Evolutionary conservation across 1,284 basidiomycete genomes (phyloP), one percentile per base, ranked within the genome.

Genomic region (Phellinidium pouzarii): DNA sequence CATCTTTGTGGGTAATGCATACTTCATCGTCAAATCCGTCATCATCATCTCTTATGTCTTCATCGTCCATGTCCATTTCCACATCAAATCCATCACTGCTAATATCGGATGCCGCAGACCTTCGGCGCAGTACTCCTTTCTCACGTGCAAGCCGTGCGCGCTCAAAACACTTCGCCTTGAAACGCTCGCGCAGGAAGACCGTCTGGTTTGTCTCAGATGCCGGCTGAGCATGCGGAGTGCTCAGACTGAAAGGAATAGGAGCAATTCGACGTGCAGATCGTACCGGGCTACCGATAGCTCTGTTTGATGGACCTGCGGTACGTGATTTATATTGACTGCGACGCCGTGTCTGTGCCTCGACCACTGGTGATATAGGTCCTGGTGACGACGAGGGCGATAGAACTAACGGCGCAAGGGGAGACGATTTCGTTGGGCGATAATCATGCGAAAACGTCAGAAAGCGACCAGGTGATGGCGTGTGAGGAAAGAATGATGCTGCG

Each of bases 11-110:
- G 20, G 2, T n/a, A 41, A 20, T 14, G 41, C 17, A 41, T 37
- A 80, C 82, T 72, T 84, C 82, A 55, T 86, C 83, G 48, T 82
- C 73, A 70, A 86, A 73, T 41, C 78, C 67, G 27, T 61, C 62
- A 22, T 76, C 76, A 29, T 77, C 63, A 11, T 66, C 67, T 23
- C 74, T 73, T 25, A 63, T 63, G 22, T 77, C 67, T 20, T 75
- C 72, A 9, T 70, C 67, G 26, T 73, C 69, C 4, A 73, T 70
- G 9, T 76, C 79, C 64, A 74, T 70, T 31, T 58, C 66, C 1
- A 60, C 65, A 54, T 80, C 78, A 48, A 71, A 67, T n/a, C 73
- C 77, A 59, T 80, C 77, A 59, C 76, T 78, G 55, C 74, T 79
- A 29, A 56, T 58, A 61, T 71, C 65, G 54, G 59, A 55, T 8